Conservation (phyloP, 1,139 yeast species). For the Arxiozyma bovina region DNA sequence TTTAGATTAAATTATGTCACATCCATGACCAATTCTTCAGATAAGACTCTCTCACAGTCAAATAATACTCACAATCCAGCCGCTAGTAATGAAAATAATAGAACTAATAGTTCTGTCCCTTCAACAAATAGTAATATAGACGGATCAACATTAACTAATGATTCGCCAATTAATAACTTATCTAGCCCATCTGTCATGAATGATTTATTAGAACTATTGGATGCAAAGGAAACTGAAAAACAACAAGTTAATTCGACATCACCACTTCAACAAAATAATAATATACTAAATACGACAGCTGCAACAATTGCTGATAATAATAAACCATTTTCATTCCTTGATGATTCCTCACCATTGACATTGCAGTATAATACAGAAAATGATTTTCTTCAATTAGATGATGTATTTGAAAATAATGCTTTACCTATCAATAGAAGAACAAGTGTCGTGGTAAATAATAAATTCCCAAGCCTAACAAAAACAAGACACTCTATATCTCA, state of each 20-base stretch:
- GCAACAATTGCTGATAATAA: background rate
- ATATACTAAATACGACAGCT: background rate
- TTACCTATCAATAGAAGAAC: constrained; percentile 13
- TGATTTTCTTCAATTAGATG: background rate
- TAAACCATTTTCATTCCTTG: background rate
- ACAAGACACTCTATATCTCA: constrained; percentile 28
- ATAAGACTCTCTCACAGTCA: background rate
- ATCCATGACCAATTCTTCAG: background rate
- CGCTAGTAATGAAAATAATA: background rate
- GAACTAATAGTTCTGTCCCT: background rate
- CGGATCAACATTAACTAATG: constrained; percentile 1
- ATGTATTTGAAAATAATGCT: background rate
- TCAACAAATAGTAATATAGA: background rate
- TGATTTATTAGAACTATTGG: constrained; percentile 22
- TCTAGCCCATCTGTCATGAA: constrained; percentile 24
- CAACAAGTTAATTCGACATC: background rate
- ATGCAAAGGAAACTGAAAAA: constrained; percentile 15
- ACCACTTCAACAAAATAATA: background rate
- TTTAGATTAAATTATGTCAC: constrained; percentile 3
- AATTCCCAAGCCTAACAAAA: constrained; percentile 6
- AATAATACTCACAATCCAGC: background rate
- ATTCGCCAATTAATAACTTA: constrained; percentile 8
- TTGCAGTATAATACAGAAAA: background rate
- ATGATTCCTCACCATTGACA: background rate
- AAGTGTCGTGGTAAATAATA: constrained; percentile 18